These are phyloP conservation scores for Sicyos baderoa DNA, from an alignment of 306 rosid species.

Conservation along the genomic window DNA sequence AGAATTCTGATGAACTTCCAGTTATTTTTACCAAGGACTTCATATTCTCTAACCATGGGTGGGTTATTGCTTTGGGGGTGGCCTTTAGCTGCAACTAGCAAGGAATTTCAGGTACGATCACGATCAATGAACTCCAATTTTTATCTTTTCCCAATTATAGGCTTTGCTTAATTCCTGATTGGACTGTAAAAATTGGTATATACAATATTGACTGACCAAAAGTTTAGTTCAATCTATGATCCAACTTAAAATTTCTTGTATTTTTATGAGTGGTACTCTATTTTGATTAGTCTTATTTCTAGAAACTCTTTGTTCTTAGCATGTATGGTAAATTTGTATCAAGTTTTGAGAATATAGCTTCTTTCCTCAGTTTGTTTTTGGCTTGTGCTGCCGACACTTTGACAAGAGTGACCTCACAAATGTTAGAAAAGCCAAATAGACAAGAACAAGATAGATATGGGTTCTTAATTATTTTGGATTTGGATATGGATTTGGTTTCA, in stretches of 20 bases:
- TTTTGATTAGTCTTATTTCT: not conserved
- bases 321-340: not conserved
- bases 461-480: not conserved
- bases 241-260: not conserved
- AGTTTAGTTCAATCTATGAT: not conserved
- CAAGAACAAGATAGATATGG: conserved; percentile 2
- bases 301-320: conserved; percentile 1
- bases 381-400: not conserved
- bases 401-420: not conserved
- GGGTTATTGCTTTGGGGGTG: not conserved
- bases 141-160: not conserved
- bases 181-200: conserved; percentile 10
- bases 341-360: not conserved
- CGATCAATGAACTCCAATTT: conserved; percentile 10
- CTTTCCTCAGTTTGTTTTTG: not conserved
- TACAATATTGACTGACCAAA: conserved; percentile 6
- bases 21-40: conserved; percentile 8
- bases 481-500: conserved; percentile 7
- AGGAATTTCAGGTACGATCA: not conserved
- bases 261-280: too few relatives aligned
- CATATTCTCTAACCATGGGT: conserved; percentile 6
- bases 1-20: not conserved
- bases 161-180: not conserved
- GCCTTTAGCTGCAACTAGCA: not conserved
- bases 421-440: not conserved